Conservation (phyloP, 495 filamentous ascomycete genomes). For the Bacidia rubella region DNA sequence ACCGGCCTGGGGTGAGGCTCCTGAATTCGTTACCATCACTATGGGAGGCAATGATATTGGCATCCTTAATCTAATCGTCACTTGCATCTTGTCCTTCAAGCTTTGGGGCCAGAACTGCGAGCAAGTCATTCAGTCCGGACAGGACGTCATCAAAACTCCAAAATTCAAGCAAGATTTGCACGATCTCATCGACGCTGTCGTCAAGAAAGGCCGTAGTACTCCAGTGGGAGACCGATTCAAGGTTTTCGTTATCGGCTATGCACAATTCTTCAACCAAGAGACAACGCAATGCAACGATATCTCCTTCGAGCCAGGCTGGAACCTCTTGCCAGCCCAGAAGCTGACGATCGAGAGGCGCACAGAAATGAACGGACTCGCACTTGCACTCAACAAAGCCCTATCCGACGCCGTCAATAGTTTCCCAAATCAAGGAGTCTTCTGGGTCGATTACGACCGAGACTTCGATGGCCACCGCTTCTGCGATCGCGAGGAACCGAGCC, state of each 20-base stretch:
- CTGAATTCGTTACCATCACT: conserved; percentile 10
- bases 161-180: conserved; percentile 3
- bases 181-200: conserved; percentile 6
- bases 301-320: too few species aligned
- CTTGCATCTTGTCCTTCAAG: conserved; percentile 8
- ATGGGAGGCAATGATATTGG: conserved; percentile 16
- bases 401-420: conserved; percentile 1
- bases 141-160: not conserved
- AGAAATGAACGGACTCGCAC: conserved; percentile 8
- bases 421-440: conserved; percentile 5
- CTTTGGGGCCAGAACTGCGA: conserved; percentile 6
- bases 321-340: conserved; percentile 1
- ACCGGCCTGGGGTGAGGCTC: conserved; percentile 8
- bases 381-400: conserved; percentile 4
- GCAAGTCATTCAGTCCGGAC: conserved; percentile 3
- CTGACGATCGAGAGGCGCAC: conserved; percentile 9
- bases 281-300: conserved; percentile 11
- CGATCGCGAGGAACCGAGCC: conserved; percentile 13
- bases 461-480: conserved; percentile 17
- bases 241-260: conserved; percentile 13
- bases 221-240: conserved; percentile 6
- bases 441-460: conserved; percentile 8
- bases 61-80: conserved; percentile 2
- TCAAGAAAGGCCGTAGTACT: conserved; percentile 2
- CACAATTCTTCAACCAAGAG: conserved; percentile 16